Evolutionary conservation across 257 asterid species (phyloP).

Genomic region (Scutellaria galericulata): DNA sequence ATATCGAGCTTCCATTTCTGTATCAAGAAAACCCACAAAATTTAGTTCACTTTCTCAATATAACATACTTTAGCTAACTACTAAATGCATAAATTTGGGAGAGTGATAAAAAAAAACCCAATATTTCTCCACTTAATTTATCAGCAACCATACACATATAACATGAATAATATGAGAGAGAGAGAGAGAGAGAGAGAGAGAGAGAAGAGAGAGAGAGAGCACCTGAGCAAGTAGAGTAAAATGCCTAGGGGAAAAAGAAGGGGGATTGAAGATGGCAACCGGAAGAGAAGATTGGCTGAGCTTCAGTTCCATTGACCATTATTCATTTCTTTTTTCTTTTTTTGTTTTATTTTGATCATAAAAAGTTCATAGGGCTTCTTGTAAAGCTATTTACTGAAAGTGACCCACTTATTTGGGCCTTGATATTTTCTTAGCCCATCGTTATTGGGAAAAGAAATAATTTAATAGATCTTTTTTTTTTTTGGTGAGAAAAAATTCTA

Average conservation of each 20-base stretch:
- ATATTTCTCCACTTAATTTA: background rate
- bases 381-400: constrained; percentile 24
- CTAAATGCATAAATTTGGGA: constrained; percentile 8
- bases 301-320: constrained; percentile 67
- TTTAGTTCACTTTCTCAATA: constrained; percentile 13
- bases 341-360: constrained; percentile 26
- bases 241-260: constrained; percentile 39
- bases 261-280: constrained; percentile 41
- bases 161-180: background rate
- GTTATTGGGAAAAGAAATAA: background rate
- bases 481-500: no score
- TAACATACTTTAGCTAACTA: background rate
- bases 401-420: constrained; percentile 32
- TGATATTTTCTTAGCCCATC: background rate
- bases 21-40: constrained; percentile 32
- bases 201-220: background rate
- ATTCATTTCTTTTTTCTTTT: background rate
- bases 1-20: constrained; percentile 56
- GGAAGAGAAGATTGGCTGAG: constrained; percentile 55
- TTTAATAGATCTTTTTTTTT: background rate
- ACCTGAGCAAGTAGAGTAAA: constrained; percentile 50
- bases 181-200: background rate
- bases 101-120: background rate
- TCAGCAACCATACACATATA: background rate
- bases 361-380: background rate